Evolutionary conservation across 2,329 filamentous ascomycete species (phyloP), one percentile per base, ranked within the genome.

Genomic region (Trichoderma lentiforme): DNA sequence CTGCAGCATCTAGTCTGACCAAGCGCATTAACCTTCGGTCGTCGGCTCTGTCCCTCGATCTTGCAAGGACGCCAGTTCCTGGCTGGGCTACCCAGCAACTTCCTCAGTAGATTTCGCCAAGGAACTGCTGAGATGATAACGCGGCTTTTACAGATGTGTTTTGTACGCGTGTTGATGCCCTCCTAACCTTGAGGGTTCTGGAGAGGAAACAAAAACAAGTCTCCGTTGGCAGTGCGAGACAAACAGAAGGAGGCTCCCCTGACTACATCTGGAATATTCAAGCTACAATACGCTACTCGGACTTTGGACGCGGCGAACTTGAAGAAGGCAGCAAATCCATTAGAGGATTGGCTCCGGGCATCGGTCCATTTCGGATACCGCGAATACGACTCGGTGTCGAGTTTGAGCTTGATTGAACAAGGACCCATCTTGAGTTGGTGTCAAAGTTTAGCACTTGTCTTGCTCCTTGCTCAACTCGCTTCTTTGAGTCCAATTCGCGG

Each of bases 171-270:
- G 84, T 79, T 79, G 84, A 85, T 82, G 90, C 92, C 91, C 90
- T 91, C 89, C 88, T 82, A 80, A 79, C 77, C 70, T 77, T 69
- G 76, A 77, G 78, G 39, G 74, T 76, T 80, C 78, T 78, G 89
- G 89, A 90, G 92, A 91, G 92, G 91, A 95, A 92, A 85, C 92
- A 97, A 97, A 98, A 94, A 96, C 93, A 85, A 90, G 91, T 97
- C 93, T 91, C 86, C 81, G 92, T 93, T 90, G 92, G 91, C 89
- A 91, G 88, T 93, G 93, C 92, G 87, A 85, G 80, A 88, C 92
- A 91, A 79, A 94, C 91, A 86, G 93, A 95, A 90, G 91, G 88
- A 89, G 83, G 74, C 74, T 72, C 73, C 71, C 58, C 74, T 74
- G 72, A 76, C 66, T 69, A 32, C 47, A 63, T 72, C 60, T 70